phyloP scores from a whole-genome alignment of 345 rosid species.

The Ceriops decandra region DNA sequence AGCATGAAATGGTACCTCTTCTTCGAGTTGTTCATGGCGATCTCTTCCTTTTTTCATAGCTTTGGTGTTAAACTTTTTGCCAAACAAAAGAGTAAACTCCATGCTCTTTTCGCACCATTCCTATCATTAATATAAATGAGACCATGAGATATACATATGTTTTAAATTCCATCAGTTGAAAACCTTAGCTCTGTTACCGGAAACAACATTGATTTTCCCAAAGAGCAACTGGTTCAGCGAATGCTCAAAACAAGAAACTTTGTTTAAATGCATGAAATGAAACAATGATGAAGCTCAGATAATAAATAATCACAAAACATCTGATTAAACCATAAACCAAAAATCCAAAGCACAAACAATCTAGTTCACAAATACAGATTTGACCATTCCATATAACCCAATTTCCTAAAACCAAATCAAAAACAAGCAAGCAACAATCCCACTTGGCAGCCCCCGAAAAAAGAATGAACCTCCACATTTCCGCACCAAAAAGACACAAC shows the following conservation, averaged over 20 bases:
- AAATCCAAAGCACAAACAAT: no score
- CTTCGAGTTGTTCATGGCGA: conserved; percentile 68
- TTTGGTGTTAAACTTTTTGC: conserved; percentile 37
- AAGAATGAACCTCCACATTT: neutral
- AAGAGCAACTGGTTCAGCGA: no score
- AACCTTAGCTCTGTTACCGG: neutral
- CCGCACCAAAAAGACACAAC: neutral
- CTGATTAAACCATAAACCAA: no score
- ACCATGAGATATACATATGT: neutral
- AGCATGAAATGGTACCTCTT: conserved; percentile 46
- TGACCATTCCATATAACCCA: no score
- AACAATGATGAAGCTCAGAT: no score
- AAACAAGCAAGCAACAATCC: no score
- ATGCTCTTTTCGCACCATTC: conserved; percentile 91
- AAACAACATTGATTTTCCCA: no score
- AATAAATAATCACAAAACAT: no score
- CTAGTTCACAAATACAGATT: no score
- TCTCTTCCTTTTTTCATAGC: conserved; percentile 74
- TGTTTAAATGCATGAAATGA: no score
- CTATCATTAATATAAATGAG: conserved; percentile 28
- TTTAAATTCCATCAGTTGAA: neutral
- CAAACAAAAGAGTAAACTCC: conserved; percentile 52
- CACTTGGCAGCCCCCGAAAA: neutral
- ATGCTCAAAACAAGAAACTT: no score
- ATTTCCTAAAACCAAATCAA: no score